Evolutionary conservation across 306 rosid species (phyloP).

Genomic region (apple (Malus domestica)): ASM211411v1 NC_041798.1:36871501-36872000

Average conservation of each 20-base stretch:
- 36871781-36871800: not conserved
- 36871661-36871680: constrained; percentile 10
- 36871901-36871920: no score
- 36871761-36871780: no score
- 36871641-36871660: constrained; percentile 11
- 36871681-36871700: not conserved
- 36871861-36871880: not conserved
- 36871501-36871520: no score
- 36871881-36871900: not conserved
- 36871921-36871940: no score
- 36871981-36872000: no score
- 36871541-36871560: no score
- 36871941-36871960: no score
- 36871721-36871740: constrained; percentile 1
- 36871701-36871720: constrained; percentile 3
- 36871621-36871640: not conserved
- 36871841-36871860: not conserved
- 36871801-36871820: not conserved
- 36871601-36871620: no score
- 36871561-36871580: no score
- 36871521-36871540: no score
- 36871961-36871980: no score
- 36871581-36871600: no score
- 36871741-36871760: constrained; percentile 13
- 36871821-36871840: not conserved